Base-by-base conservation (phyloP, 106 monocot species). In the Agapanthus africanus region DNA sequence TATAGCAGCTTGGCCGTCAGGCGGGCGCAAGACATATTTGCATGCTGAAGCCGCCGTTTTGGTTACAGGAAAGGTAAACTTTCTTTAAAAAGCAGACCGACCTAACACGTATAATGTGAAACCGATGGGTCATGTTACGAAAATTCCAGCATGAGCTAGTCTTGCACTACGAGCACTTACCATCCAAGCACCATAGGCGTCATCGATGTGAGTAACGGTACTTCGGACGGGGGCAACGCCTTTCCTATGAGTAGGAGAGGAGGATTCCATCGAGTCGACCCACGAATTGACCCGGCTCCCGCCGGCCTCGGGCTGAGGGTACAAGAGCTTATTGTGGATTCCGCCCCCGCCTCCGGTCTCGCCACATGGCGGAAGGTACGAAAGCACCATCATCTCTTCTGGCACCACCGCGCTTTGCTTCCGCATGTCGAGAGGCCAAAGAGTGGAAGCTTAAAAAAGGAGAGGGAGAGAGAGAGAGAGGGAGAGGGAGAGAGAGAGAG, bases 201-300 rank as follows among this genome's bases (percentile, higher is more conserved):
- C 76, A 18, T 54, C 31, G 31, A 59, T 23, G 63, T 21, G 23
- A 1, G 18, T 25, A 62, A 2, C 0, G 6, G 10, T 33, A 6
- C 38, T 3, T 22, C 4, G 2, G 21, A 15, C 63, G 19, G 65
- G 37, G 38, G 59, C 67, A 4, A 59, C 44, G 23, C 65, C 72
- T 64, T 67, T 81, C 14, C 73, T 56, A 54, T 79, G 83, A 42
- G 85, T 82, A 9, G 90, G 90, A 0, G 85, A 90, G 36, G 85
- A 90, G 22, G 85, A 82, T 52, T 71, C 54, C 85, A 85, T 79
- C 37, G 85, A 85, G 38, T 85, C 85, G 0, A 85, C 72, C 78
- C 78, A 81, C 16, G 67, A 75, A 25, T 68, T 75, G 62, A 63
- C 57, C 37, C 80, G 67, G 1, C 46, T 65, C 15, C 54, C 33